Conservation (phyloP, 768 basidiomycete species). For the Tylopilus sp. region DNA sequence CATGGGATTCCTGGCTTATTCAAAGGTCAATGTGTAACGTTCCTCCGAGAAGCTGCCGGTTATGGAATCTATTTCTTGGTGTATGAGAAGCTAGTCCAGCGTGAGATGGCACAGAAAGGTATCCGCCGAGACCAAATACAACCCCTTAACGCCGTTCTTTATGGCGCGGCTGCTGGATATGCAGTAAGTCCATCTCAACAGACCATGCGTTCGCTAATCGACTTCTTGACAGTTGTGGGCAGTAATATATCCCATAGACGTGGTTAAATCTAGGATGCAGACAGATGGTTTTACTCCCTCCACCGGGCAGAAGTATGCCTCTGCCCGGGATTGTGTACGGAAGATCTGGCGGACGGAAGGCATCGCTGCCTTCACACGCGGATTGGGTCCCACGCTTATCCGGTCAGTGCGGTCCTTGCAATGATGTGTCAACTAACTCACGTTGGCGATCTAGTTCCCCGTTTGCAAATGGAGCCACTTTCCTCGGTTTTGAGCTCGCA, state of each 20-base stretch:
- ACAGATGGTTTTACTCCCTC: constrained; percentile 82
- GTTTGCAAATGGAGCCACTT: constrained; percentile 95
- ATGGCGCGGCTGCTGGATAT: constrained; percentile 91
- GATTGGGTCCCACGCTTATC: constrained; percentile 89
- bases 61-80: constrained; percentile 89
- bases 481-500: constrained; percentile 93
- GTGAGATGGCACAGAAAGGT: constrained; percentile 72
- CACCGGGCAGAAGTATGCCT: constrained; percentile 78
- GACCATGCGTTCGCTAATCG: constrained; percentile 5
- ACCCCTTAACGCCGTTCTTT: constrained; percentile 74
- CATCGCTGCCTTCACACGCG: constrained; percentile 81
- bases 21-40: constrained; percentile 89
- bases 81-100: constrained; percentile 90
- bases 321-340: constrained; percentile 77
- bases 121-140: constrained; percentile 75
- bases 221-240: constrained; percentile 64
- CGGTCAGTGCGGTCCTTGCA: constrained; percentile 46
- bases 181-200: constrained; percentile 51
- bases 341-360: constrained; percentile 85
- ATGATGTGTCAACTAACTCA: constrained; percentile 8
- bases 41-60: constrained; percentile 77
- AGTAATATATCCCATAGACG: constrained; percentile 94
- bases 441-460: constrained; percentile 60
- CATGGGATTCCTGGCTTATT: constrained; percentile 84
- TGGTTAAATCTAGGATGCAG: constrained; percentile 95